Evolutionary conservation across 2,329 filamentous ascomycete species (phyloP), one percentile per base, ranked within the genome.

Genomic region (Shiraia bambusicola): DNA sequence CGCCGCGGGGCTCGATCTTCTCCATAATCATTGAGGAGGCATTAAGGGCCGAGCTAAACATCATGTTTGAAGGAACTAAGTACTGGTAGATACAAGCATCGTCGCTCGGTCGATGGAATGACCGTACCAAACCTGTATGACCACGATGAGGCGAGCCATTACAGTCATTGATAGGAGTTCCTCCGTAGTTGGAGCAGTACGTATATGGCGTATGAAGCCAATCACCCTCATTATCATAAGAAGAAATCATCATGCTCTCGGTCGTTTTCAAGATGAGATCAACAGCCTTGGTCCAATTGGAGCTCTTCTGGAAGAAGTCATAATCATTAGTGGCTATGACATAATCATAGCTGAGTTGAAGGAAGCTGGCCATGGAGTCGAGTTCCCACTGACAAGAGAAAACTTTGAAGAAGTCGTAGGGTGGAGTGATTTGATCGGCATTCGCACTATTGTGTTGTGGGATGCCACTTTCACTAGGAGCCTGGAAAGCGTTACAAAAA

Each of bases 21-120:
- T 63, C 67, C 71, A 79, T 78, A 60, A 83, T 81, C 6, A 63
- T 50, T 8, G 74, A 72, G 0, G 76, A 70, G 0, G 74, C 70
- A 24, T 73, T 74, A 8, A 90, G 76, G 49, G 82, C 85, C 8
- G 76, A 71, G 17, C 81, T 74, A 53, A 89, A 84, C 84, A 88
- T 87, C 84, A 89, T 89, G 40, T 77, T 79, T 13, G 66, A 66
- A 0, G 74, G 74, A 31, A 76, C 72, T 31, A 78, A 68, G 41
- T 74, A 71, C 48, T 77, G 73, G 45, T 69, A 77, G 27, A 74
- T 76, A 10, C 73, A 76, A 1, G 72, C 61, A 45, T 78, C 74
- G 48, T 78, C 75, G 15, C 67, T 71, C 4, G 75, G 75, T 7
- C 75, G 65, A 56, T 77, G 76, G 48, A 72, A 75, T 0, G 68